These are phyloP conservation scores for Chaetothyriales sp. DNA, from an alignment of 2,329 filamentous ascomycete species.

Conservation along the genomic window DNA sequence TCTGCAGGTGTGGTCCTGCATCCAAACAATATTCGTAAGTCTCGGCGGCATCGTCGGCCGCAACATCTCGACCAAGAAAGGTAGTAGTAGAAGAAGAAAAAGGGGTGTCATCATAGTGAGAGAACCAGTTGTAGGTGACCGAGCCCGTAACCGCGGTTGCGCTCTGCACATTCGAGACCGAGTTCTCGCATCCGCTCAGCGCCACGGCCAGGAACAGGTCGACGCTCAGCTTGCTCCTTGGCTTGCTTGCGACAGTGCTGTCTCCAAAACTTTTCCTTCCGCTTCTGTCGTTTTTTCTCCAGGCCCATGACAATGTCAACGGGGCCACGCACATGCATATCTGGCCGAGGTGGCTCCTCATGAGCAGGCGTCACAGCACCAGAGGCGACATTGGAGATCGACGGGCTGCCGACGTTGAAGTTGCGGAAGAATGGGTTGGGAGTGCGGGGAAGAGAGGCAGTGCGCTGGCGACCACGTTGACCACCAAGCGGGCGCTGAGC, in stretches of 20 bases:
- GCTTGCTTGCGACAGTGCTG: conserved; percentile 75
- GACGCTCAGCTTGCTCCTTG: conserved; percentile 49
- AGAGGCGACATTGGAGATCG: conserved; percentile 14
- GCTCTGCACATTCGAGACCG: conserved; percentile 75
- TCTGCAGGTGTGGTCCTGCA: not conserved
- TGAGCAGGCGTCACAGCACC: conserved; percentile 10
- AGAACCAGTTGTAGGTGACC: conserved; percentile 49
- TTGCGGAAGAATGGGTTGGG: conserved; percentile 49
- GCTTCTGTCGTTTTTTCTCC: conserved; percentile 82
- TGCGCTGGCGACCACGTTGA: conserved; percentile 42
- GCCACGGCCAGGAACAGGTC: conserved; percentile 66
- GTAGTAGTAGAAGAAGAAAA: not conserved
- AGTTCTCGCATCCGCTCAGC: conserved; percentile 88
- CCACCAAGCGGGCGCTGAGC: conserved; percentile 43
- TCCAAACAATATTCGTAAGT: not conserved
- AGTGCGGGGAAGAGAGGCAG: conserved; percentile 73
- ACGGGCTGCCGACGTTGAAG: conserved; percentile 23
- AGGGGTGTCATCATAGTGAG: conserved; percentile 39
- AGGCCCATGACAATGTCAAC: conserved; percentile 96
- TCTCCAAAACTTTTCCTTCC: conserved; percentile 81
- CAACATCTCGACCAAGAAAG: not conserved
- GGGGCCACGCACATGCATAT: conserved; percentile 68
- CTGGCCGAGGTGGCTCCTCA: conserved; percentile 22
- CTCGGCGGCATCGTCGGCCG: not conserved
- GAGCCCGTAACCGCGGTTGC: conserved; percentile 51